These are phyloP conservation scores for Paraleonurus japonicus DNA, from an alignment of 257 asterid species.

Conservation along the genomic window DNA sequence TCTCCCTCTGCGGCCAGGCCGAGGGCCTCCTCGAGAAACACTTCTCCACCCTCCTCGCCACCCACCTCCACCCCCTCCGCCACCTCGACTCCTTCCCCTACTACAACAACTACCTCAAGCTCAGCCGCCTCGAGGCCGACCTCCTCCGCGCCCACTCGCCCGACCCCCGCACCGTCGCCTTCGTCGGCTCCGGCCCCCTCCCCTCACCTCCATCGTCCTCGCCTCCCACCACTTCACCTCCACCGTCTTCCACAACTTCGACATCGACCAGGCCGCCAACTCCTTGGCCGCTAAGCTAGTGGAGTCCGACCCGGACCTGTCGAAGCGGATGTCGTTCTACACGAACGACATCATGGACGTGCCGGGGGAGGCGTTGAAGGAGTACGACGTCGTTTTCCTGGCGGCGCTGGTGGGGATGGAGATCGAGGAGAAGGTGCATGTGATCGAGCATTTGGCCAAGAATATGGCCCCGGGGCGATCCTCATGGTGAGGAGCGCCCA, in stretches of 20 bases:
- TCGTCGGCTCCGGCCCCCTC: constrained; percentile 89
- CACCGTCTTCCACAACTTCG: constrained; percentile 68
- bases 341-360: constrained; percentile 62
- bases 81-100: constrained; percentile 69
- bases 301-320: constrained; percentile 47
- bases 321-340: constrained; percentile 55
- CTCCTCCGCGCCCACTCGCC: constrained; percentile 46
- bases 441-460: constrained; percentile 52
- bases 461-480: constrained; percentile 69
- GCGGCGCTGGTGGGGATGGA: constrained; percentile 93
- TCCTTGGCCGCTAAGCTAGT: constrained; percentile 54
- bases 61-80: constrained; percentile 53
- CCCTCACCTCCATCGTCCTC: constrained; percentile 85
- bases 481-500: constrained; percentile 90
- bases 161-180: constrained; percentile 48
- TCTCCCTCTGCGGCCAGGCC: constrained; percentile 64
- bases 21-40: constrained; percentile 75
- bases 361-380: constrained; percentile 33
- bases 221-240: constrained; percentile 59
- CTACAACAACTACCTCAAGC: constrained; percentile 71
- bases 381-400: constrained; percentile 78
- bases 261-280: constrained; percentile 64
- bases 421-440: constrained; percentile 52
- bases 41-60: constrained; percentile 50
- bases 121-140: constrained; percentile 57